Conservation (phyloP, 2,329 filamentous ascomycete genomes). For the Periconia sp. region DNA sequence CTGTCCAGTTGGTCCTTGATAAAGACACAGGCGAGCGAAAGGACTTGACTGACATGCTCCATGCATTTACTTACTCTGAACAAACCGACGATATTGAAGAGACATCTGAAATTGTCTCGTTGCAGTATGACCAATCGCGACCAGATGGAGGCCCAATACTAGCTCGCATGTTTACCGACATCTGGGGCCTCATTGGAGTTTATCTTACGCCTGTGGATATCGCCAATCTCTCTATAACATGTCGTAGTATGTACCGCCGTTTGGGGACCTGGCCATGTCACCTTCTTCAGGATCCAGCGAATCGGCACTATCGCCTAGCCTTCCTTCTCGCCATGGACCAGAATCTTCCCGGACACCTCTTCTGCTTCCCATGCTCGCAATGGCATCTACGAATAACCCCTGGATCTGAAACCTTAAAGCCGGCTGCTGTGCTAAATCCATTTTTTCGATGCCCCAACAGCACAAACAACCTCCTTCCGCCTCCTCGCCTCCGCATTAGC, state of each 20-base stretch:
- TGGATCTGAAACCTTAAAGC: conserved; percentile 61
- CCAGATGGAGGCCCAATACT: conserved; percentile 32
- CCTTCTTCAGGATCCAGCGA: conserved; percentile 44
- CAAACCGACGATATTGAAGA: conserved; percentile 29
- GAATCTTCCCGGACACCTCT: conserved; percentile 60
- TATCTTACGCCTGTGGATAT: conserved; percentile 35
- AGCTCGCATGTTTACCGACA: conserved; percentile 25
- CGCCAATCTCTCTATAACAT: conserved; percentile 35
- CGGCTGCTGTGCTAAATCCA: conserved; percentile 61
- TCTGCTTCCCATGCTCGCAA: conserved; percentile 63
- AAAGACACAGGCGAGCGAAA: conserved; percentile 40
- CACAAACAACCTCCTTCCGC: conserved; percentile 57
- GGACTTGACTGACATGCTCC: conserved; percentile 42
- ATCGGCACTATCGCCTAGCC: conserved; percentile 53
- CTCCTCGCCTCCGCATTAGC: conserved; percentile 56
- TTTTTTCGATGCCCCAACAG: conserved; percentile 63
- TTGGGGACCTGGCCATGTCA: conserved; percentile 30
- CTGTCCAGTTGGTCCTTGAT: conserved; percentile 19
- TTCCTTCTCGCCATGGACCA: conserved; percentile 61
- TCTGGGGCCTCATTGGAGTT: conserved; percentile 32
- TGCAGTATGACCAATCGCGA: conserved; percentile 28
- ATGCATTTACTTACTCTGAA: conserved; percentile 36
- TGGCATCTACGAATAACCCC: conserved; percentile 62
- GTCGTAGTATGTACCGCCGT: conserved; percentile 32
- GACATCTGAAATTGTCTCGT: conserved; percentile 7